phyloP scores from a whole-genome alignment of 2,329 filamentous ascomycete species.

The Dothideomycetes sp. region DNA sequence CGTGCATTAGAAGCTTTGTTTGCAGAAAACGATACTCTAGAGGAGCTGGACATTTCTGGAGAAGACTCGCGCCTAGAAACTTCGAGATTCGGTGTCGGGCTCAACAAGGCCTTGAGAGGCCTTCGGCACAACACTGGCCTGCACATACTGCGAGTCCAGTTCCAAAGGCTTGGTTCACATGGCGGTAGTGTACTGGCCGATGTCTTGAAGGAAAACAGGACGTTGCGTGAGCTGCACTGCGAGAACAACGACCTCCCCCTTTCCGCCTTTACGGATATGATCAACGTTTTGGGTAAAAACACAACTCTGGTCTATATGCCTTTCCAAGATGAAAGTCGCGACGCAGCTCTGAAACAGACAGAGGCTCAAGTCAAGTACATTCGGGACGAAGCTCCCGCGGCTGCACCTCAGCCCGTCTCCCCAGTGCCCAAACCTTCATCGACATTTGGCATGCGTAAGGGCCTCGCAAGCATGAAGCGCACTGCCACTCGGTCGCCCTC shows the following conservation, averaged over 20 bases:
- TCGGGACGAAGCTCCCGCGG: slow-evolving; percentile 29
- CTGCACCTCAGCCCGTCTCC: slow-evolving; percentile 17
- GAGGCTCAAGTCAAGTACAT: slow-evolving; percentile 47
- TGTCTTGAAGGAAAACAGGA: slow-evolving; percentile 55
- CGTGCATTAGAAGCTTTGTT: slow-evolving; percentile 55
- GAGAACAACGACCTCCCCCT: slow-evolving; percentile 64
- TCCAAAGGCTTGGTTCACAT: slow-evolving; percentile 60
- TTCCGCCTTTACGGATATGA: slow-evolving; percentile 59
- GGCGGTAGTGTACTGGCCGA: slow-evolving; percentile 61
- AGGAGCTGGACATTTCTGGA: slow-evolving; percentile 61
- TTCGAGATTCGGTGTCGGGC: slow-evolving; percentile 57
- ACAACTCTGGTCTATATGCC: slow-evolving; percentile 53
- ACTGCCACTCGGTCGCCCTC: slow-evolving; percentile 24
- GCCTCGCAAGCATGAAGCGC: slow-evolving; percentile 25
- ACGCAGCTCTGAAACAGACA: slow-evolving; percentile 51
- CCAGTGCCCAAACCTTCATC: slow-evolving; percentile 18
- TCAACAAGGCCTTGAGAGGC: slow-evolving; percentile 57
- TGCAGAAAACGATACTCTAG: slow-evolving; percentile 55
- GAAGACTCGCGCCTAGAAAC: slow-evolving; percentile 64
- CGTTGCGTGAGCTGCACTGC: slow-evolving; percentile 57
- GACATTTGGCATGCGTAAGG: slow-evolving; percentile 20
- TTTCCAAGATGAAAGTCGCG: slow-evolving; percentile 52
- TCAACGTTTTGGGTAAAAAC: slow-evolving; percentile 60
- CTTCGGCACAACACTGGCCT: slow-evolving; percentile 55
- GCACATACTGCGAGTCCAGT: slow-evolving; percentile 53